phyloP scores from a whole-genome alignment of 2,329 filamentous ascomycete species.

The Penicillium sp. region DNA sequence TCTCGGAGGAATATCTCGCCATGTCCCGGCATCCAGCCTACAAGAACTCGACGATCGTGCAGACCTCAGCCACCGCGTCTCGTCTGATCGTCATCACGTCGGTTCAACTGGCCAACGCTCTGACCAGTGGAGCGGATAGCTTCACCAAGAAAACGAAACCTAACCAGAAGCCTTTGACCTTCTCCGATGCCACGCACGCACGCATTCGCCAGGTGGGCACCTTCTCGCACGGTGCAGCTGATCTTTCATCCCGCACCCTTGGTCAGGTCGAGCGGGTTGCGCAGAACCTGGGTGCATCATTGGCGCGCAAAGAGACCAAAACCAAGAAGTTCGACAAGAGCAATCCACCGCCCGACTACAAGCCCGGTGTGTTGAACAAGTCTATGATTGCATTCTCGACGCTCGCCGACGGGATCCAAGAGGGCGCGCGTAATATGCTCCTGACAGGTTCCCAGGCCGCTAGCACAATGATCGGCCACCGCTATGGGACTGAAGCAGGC shows the following conservation, averaged over 20 bases:
- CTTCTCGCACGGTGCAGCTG: slow-evolving; percentile 76
- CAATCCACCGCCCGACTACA: slow-evolving; percentile 67
- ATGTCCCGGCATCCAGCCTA: slow-evolving; percentile 87
- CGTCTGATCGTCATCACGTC: slow-evolving; percentile 88
- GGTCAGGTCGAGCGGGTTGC: slow-evolving; percentile 78
- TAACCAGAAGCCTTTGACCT: slow-evolving; percentile 75
- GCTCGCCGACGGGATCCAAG: slow-evolving; percentile 87
- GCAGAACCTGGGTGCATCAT: slow-evolving; percentile 79
- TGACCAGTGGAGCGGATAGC: slow-evolving; percentile 72
- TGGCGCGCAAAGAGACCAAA: slow-evolving; percentile 60
- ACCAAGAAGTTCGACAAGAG: slow-evolving; percentile 66
- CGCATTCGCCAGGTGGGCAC: slow-evolving; percentile 85
- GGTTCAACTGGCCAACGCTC: slow-evolving; percentile 70
- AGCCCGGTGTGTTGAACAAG: slow-evolving; percentile 92
- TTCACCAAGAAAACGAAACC: slow-evolving; percentile 81
- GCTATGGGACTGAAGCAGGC: slow-evolving; percentile 82
- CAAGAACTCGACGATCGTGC: slow-evolving; percentile 78
- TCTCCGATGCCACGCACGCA: slow-evolving; percentile 78
- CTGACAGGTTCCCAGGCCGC: slow-evolving; percentile 73
- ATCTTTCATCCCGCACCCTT: slow-evolving; percentile 79
- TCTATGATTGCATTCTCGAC: slow-evolving; percentile 95
- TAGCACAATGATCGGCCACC: slow-evolving; percentile 81
- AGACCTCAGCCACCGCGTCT: slow-evolving; percentile 81
- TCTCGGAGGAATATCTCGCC: slow-evolving; percentile 62
- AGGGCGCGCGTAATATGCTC: slow-evolving; percentile 76